Evolutionary conservation across 441 rosid species (phyloP), one percentile per base, ranked within the genome.

Genomic region (Metrosideros polymorpha): DNA sequence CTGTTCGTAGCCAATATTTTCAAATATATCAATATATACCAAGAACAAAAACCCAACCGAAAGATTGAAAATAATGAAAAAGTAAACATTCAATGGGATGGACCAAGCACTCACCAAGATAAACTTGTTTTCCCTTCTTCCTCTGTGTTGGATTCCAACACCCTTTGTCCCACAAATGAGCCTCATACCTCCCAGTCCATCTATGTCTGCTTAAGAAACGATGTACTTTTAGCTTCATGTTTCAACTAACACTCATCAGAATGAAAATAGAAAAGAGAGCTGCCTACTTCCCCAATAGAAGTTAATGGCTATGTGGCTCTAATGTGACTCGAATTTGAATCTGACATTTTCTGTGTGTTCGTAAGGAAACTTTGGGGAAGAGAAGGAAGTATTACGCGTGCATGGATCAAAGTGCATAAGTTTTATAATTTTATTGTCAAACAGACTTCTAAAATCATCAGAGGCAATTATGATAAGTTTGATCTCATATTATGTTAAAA

Each of bases 101-200:
- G 66, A 54, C 24, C 52, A 83, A 42, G 76, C 51, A 87, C 93
- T 91, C 83, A 92, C 96, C 97, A 85, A 94, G 94, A 90, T 94
- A 94, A 85, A 94, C 97, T 89, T 93, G 93, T 39, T 93, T 93
- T 52, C 95, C 94, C 76, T 92, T 93, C 90, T 93, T 93, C 88
- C 90, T 91, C 75, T 90, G 94, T 3, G 93, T 90, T 45, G 91
- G 92, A 89, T 93, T 93, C 95, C 95, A 91, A 15, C 92, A 89
- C 83, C 89, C 92, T 87, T 93, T 93, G 71, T 93, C 95, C 95
- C 95, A 92, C 59, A 93, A 89, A 90, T 93, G 95, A 89, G 95
- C 93, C 90, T 93, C 95, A 63, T 86, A 92, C 49, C 95, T 63
- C 82, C 95, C 93, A 3, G 94, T 93, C 95, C 94, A 93, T 85